These are phyloP conservation scores for Babjeviella inositovora DNA, from an alignment of 805 yeast genomes.

Conservation along the genomic window DNA sequence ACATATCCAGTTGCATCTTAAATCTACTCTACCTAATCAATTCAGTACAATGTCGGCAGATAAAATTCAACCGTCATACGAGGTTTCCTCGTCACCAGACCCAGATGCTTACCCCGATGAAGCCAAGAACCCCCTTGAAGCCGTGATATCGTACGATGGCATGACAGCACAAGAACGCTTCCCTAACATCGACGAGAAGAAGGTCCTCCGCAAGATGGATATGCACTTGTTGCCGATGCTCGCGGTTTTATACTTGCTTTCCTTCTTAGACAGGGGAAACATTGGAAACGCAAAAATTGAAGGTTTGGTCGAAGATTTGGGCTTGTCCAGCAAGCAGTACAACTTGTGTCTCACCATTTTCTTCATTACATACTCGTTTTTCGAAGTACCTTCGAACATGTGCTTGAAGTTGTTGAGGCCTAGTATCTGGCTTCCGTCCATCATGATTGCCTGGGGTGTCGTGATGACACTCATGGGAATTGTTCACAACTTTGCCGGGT, in stretches of 20 bases:
- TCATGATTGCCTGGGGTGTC: slow-evolving; percentile 35
- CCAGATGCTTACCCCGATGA: no score
- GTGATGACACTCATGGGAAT: slow-evolving; percentile 31
- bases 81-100: no score
- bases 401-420: slow-evolving; percentile 26
- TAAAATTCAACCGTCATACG: no score
- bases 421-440: slow-evolving; percentile 23
- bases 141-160: no score
- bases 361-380: slow-evolving; percentile 29
- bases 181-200: slow-evolving; percentile 5
- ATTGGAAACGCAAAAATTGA: slow-evolving; percentile 38
- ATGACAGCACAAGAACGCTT: no score
- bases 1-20: no score
- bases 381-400: slow-evolving; percentile 29
- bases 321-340: slow-evolving; percentile 21
- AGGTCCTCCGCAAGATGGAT: slow-evolving; percentile 19
- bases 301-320: slow-evolving; percentile 25
- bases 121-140: slow-evolving; percentile 6
- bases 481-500: slow-evolving; percentile 11
- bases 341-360: slow-evolving; percentile 26
- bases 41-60: no score
- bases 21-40: no score
- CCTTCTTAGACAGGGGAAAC: slow-evolving; percentile 33
- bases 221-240: slow-evolving; percentile 24
- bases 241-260: slow-evolving; percentile 26